Evolutionary conservation across 192 early-diverging fungal species (phyloP).

Genomic region (Backusella circina): DNA sequence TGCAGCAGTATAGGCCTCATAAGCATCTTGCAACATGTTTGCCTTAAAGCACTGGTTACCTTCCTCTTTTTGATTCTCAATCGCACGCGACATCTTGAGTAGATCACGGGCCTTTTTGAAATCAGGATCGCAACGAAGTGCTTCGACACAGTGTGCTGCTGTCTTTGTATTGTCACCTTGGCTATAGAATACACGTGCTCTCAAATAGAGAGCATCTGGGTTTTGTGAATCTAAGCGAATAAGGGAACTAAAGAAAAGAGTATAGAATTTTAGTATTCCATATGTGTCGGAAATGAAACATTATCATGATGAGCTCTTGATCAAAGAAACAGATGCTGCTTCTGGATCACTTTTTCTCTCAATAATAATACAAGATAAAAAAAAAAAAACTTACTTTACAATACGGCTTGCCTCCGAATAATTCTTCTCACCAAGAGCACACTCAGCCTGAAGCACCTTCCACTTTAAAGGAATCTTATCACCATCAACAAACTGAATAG

Average conservation of each 20-base stretch:
- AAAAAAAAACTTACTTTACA: constrained; percentile 41
- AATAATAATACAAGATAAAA: not conserved
- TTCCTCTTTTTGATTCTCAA: constrained; percentile 65
- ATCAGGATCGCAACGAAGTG: constrained; percentile 78
- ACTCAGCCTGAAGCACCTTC: constrained; percentile 63
- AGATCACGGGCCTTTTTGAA: constrained; percentile 61
- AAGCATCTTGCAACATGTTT: constrained; percentile 54
- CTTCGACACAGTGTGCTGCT: constrained; percentile 49
- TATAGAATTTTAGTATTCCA: not conserved
- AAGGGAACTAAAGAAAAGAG: constrained; percentile 41
- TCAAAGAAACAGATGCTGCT: not conserved
- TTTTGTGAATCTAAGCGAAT: constrained; percentile 61
- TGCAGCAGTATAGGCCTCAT: constrained; percentile 63
- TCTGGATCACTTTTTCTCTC: too few species aligned
- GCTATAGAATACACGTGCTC: constrained; percentile 67
- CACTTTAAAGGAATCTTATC: constrained; percentile 54
- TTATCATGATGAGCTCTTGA: not conserved
- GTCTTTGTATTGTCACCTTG: constrained; percentile 62
- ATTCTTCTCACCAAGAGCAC: constrained; percentile 57
- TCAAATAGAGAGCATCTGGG: constrained; percentile 64
- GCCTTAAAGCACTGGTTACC: constrained; percentile 75
- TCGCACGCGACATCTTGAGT: constrained; percentile 55
- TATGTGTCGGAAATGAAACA: not conserved
- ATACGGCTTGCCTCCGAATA: constrained; percentile 60
- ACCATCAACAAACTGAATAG: constrained; percentile 30